Percentiles rank a stretch among this genome's conserved stretches.
These are phyloP conservation scores for Niebla homalea DNA, from an alignment of 495 filamentous ascomycete species.

Conservation along the genomic window DNA sequence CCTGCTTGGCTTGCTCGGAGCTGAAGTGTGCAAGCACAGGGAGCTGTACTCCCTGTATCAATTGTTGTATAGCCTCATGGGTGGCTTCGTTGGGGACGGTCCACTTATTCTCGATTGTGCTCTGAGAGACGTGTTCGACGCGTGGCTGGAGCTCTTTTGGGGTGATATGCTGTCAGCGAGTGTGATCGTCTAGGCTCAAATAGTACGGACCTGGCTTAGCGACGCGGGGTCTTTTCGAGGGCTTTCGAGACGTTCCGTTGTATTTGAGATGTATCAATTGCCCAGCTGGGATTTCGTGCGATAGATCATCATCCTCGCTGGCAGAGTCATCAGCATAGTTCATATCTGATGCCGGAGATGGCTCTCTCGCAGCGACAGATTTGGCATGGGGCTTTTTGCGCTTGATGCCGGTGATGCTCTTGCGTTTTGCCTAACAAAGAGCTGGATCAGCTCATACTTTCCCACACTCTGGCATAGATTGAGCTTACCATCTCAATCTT, in stretches of 20 bases:
- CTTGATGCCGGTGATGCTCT: constrained; percentile 9
- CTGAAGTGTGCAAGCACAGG: constrained; percentile 40
- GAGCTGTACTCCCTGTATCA: constrained; percentile 40
- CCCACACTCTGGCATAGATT: too few relatives aligned
- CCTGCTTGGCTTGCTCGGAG: constrained; percentile 41
- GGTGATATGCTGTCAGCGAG: background rate
- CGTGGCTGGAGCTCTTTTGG: constrained; percentile 28
- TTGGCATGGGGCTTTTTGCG: constrained; percentile 3
- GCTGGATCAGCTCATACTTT: too few relatives aligned
- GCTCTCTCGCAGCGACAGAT: background rate
- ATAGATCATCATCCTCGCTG: background rate
- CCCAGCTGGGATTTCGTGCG: background rate
- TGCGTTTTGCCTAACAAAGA: constrained; percentile 9
- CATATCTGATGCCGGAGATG: background rate
- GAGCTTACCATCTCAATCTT: too few relatives aligned
- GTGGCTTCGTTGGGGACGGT: constrained; percentile 36
- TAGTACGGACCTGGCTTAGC: background rate
- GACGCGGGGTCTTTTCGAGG: background rate
- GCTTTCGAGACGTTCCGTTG: background rate
- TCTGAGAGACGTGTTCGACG: constrained; percentile 40
- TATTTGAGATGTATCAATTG: background rate
- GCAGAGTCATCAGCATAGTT: background rate
- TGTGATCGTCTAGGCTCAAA: too few relatives aligned
- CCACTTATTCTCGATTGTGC: constrained; percentile 47
- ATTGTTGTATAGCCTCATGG: constrained; percentile 37